Evolutionary conservation across 2,329 filamentous ascomycete species (phyloP).

Genomic region (Pestalotiopsis sp.): DNA sequence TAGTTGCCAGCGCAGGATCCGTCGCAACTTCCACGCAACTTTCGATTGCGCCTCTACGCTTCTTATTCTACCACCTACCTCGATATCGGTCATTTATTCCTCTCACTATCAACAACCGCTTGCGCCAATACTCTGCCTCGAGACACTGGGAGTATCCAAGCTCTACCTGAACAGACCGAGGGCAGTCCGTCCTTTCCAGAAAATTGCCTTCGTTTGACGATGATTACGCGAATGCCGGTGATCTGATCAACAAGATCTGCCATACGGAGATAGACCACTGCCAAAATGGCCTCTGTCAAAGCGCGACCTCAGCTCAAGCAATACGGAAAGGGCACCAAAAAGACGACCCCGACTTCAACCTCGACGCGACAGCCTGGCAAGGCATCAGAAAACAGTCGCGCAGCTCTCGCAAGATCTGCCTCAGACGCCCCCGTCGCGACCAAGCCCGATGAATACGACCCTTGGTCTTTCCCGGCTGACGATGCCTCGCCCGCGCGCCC

Average conservation of each 20-base stretch:
- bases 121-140: neutral
- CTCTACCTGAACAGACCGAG: neutral
- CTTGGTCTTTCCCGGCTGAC: neutral
- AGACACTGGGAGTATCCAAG: neutral
- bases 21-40: neutral
- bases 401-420: neutral
- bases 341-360: neutral
- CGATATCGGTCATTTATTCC: neutral
- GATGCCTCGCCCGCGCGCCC: slow-evolving; percentile 3
- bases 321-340: slow-evolving; percentile 28
- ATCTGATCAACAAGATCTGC: neutral
- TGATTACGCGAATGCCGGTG: slow-evolving; percentile 3
- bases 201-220: neutral
- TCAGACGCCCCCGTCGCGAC: slow-evolving; percentile 1
- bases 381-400: neutral
- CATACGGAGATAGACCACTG: neutral
- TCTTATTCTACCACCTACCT: neutral
- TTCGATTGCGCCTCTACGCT: neutral
- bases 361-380: neutral
- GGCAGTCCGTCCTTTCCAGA: neutral
- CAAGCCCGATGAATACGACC: neutral
- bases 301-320: slow-evolving; percentile 24
- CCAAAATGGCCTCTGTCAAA: slow-evolving; percentile 25
- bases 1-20: neutral
- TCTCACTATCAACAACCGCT: neutral